These are phyloP conservation scores for Claviceps sp. DNA, from an alignment of 2,329 filamentous ascomycete genomes.

Conservation along the genomic window DNA sequence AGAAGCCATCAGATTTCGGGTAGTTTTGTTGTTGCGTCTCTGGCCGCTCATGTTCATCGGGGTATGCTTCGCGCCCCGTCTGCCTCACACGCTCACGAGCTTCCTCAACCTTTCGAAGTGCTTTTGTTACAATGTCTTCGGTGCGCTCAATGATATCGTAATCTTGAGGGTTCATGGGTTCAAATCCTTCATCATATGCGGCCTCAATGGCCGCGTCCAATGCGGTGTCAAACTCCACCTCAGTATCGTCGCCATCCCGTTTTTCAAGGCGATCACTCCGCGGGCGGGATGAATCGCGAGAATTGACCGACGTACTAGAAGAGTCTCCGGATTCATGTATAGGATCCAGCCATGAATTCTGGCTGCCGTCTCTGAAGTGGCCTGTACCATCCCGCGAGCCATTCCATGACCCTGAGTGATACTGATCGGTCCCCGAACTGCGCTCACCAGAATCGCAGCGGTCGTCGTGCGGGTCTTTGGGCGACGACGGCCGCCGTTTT, in stretches of 20 bases:
- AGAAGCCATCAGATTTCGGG: conserved; percentile 38
- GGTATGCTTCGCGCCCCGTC: conserved; percentile 52
- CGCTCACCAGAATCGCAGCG: conserved; percentile 6
- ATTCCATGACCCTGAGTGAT: conserved; percentile 11
- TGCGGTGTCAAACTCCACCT: conserved; percentile 86
- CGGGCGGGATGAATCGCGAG: conserved; percentile 58
- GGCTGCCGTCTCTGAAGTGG: conserved; percentile 49
- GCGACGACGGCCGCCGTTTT: conserved; percentile 44
- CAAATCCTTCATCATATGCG: conserved; percentile 84
- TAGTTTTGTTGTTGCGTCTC: conserved; percentile 17
- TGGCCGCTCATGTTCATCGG: conserved; percentile 12
- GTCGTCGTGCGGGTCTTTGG: conserved; percentile 13
- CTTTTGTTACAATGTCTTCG: conserved; percentile 37
- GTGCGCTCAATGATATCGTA: conserved; percentile 21
- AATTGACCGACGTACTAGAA: conserved; percentile 62
- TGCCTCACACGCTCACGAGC: conserved; percentile 65
- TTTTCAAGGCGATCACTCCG: conserved; percentile 57
- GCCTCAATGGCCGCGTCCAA: conserved; percentile 92
- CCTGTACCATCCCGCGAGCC: conserved; percentile 11
- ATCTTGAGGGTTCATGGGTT: conserved; percentile 48
- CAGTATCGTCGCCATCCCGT: conserved; percentile 57
- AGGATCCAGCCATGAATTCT: conserved; percentile 85
- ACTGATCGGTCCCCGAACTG: conserved; percentile 3
- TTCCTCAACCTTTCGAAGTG: conserved; percentile 54
- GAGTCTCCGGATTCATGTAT: conserved; percentile 84